A percentile compares a stretch with the other conserved stretches of the same genome.
These are phyloP conservation scores for Rhynchosporium graminicola DNA, from an alignment of 2,329 filamentous ascomycete genomes.

Conservation along the genomic window DNA sequence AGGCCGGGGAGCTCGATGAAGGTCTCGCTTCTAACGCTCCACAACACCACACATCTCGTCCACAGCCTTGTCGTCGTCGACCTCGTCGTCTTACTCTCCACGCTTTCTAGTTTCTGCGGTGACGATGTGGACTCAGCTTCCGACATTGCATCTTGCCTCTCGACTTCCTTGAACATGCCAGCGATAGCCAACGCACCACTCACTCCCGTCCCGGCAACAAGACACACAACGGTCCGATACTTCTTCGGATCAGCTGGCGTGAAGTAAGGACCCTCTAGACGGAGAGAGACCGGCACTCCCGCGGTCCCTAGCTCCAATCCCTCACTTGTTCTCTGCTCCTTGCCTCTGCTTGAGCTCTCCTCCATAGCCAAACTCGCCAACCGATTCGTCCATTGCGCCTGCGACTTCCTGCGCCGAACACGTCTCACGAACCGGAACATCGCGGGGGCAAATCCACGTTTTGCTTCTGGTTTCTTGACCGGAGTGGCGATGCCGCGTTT, in stretches of 20 bases:
- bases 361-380: constrained; percentile 5
- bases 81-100: not conserved
- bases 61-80: constrained; percentile 15
- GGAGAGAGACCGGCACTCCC: constrained; percentile 10
- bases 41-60: constrained; percentile 32
- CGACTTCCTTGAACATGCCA: constrained; percentile 28
- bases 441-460: not conserved
- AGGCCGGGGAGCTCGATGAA: constrained; percentile 30
- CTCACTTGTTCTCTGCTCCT: not conserved
- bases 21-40: constrained; percentile 31
- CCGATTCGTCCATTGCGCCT: constrained; percentile 9
- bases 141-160: constrained; percentile 3
- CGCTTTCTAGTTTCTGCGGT: not conserved
- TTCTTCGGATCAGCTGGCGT: constrained; percentile 33
- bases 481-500: constrained; percentile 7
- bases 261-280: constrained; percentile 38
- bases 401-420: not conserved
- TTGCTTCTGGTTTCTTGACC: not conserved
- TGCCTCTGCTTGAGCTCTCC: not conserved
- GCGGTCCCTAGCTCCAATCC: not conserved
- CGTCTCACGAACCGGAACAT: constrained; percentile 10
- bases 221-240: constrained; percentile 34
- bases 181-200: constrained; percentile 36
- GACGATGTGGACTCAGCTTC: not conserved
- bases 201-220: constrained; percentile 32